These are phyloP conservation scores for Boletus vermiculosoides DNA, from an alignment of 768 basidiomycete genomes.

Conservation along the genomic window DNA sequence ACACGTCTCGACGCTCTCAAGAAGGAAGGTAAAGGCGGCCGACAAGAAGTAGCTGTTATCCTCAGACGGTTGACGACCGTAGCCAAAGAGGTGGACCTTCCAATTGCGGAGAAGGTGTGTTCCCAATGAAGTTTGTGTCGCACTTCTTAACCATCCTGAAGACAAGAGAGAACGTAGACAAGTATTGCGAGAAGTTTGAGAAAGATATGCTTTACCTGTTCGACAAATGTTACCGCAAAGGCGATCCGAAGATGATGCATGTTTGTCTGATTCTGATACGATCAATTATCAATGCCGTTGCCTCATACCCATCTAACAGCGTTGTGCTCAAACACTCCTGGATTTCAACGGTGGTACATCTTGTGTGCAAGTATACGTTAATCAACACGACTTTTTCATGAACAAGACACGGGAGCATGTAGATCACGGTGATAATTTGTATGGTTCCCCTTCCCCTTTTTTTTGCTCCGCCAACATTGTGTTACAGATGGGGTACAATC, in stretches of 20 bases:
- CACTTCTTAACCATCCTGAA: slow-evolving; percentile 29
- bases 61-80: slow-evolving; percentile 82
- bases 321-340: slow-evolving; percentile 92
- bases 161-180: slow-evolving; percentile 91
- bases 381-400: slow-evolving; percentile 99
- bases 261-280: slow-evolving; percentile 43
- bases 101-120: slow-evolving; percentile 73
- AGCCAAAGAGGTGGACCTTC: slow-evolving; percentile 90
- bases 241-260: slow-evolving; percentile 99
- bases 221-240: slow-evolving; percentile 92
- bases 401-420: slow-evolving; percentile 75
- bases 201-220: slow-evolving; percentile 97
- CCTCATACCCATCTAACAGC: slow-evolving; percentile 48
- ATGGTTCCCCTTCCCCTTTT: slow-evolving; percentile 43
- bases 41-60: slow-evolving; percentile 85
- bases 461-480: not conserved
- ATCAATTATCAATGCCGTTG: slow-evolving; percentile 3
- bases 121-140: not conserved
- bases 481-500: slow-evolving; percentile 72
- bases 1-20: slow-evolving; percentile 68
- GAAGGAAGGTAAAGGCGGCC: slow-evolving; percentile 87
- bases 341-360: slow-evolving; percentile 98
- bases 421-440: slow-evolving; percentile 50
- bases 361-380: slow-evolving; percentile 98
- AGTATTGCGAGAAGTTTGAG: slow-evolving; percentile 98